A percentile compares a stretch with the other conserved stretches of the same genome.
Evolutionary conservation across 202 grass and related monocot genomes (phyloP).

Genomic region (Elaeis oleifera): DNA sequence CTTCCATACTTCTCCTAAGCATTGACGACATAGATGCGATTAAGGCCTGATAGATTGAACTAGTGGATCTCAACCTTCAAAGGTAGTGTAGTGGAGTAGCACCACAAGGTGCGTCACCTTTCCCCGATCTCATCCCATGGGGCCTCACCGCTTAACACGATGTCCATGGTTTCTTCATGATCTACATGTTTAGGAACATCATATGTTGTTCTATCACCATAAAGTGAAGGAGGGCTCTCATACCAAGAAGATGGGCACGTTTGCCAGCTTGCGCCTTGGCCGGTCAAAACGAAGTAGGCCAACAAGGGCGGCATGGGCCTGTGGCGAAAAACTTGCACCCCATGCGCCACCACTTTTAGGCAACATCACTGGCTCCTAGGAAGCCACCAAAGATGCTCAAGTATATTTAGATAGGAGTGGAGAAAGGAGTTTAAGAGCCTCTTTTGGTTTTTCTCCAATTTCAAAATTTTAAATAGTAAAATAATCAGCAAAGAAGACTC

Average conservation of each 20-base stretch:
- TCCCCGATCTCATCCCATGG: constrained; percentile 36
- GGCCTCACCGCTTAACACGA: constrained; percentile 42
- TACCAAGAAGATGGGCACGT: constrained; percentile 71
- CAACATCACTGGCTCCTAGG: constrained; percentile 51
- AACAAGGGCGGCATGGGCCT: constrained; percentile 58
- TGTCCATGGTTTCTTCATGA: constrained; percentile 84
- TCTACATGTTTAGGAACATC: constrained; percentile 59
- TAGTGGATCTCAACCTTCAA: constrained; percentile 67
- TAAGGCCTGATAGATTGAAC: constrained; percentile 69
- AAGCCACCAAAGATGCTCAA: constrained; percentile 71
- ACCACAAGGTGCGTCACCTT: constrained; percentile 73
- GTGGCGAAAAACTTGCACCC: constrained; percentile 65
- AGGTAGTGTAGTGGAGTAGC: constrained; percentile 45
- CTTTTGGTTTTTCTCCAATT: too few species aligned
- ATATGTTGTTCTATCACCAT: constrained; percentile 54
- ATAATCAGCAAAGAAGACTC: too few species aligned
- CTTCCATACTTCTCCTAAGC: constrained; percentile 56
- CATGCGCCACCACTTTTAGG: constrained; percentile 42
- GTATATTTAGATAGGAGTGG: not conserved
- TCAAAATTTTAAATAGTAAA: too few species aligned
- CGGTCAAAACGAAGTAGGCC: constrained; percentile 70
- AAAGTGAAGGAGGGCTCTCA: constrained; percentile 68
- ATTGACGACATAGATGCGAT: constrained; percentile 62
- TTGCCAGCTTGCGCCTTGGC: constrained; percentile 53
- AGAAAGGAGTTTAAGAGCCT: too few species aligned